Evolutionary conservation across 1,139 yeast species (phyloP).

Genomic region (Geotrichum carabidarum): DNA sequence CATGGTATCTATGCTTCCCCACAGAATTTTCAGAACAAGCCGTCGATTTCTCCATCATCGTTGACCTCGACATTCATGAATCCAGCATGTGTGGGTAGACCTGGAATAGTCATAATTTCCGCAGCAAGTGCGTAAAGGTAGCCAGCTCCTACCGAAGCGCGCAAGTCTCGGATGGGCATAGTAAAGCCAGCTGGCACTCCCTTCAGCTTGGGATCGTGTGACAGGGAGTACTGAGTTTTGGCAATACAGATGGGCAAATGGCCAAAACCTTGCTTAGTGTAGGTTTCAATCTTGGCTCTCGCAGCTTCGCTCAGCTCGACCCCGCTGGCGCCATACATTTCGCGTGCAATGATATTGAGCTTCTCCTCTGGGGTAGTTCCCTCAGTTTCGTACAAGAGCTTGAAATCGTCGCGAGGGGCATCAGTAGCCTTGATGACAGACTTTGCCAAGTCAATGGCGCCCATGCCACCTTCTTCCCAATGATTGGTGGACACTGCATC

Average conservation of each 20-base stretch:
- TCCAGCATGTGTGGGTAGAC: conserved; percentile 94
- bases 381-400: conserved; percentile 68
- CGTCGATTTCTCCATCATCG: conserved; percentile 90
- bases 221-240: conserved; percentile 92
- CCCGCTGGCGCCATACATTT: conserved; percentile 93
- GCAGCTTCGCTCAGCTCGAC: conserved; percentile 88
- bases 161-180: conserved; percentile 89
- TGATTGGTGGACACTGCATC: conserved; percentile 94
- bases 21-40: conserved; percentile 56
- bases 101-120: conserved; percentile 95
- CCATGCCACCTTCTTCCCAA: conserved; percentile 97
- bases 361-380: conserved; percentile 74
- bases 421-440: conserved; percentile 68
- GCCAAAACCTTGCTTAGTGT: conserved; percentile 86
- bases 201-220: conserved; percentile 88
- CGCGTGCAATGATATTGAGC: conserved; percentile 73
- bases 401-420: conserved; percentile 50
- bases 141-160: conserved; percentile 95
- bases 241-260: conserved; percentile 94
- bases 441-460: conserved; percentile 82
- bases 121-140: conserved; percentile 95
- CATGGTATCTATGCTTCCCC: not conserved
- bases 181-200: conserved; percentile 96
- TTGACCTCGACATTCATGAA: conserved; percentile 95
- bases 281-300: conserved; percentile 71